phyloP scores from a whole-genome alignment of 441 rosid genomes.

The Brassica balearica region DNA sequence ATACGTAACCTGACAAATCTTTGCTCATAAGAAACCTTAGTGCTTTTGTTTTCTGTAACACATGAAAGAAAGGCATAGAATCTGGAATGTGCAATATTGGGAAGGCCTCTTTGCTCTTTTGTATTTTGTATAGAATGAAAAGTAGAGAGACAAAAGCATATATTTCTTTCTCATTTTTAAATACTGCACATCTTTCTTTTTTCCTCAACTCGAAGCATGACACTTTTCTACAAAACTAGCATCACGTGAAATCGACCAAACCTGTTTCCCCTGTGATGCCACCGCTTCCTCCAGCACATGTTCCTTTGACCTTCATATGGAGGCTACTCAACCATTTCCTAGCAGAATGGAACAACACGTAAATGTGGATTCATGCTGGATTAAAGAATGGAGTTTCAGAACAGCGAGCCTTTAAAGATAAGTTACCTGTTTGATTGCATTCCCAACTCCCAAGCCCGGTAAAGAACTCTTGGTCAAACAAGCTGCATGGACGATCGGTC shows the following conservation, averaged over 20 bases:
- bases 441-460: constrained; percentile 60
- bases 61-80: constrained; percentile 30
- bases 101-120: constrained; percentile 45
- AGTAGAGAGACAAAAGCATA: constrained; percentile 18
- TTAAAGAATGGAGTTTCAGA: constrained; percentile 1
- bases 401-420: not conserved
- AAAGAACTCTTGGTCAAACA: constrained; percentile 64
- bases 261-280: constrained; percentile 50
- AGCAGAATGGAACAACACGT: constrained; percentile 20
- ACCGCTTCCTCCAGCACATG: constrained; percentile 30
- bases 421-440: constrained; percentile 63
- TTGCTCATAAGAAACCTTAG: constrained; percentile 8
- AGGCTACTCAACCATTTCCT: constrained; percentile 62
- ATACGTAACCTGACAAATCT: constrained; percentile 23
- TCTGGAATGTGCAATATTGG: constrained; percentile 33
- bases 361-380: constrained; percentile 18
- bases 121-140: constrained; percentile 48
- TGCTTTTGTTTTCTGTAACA: not conserved
- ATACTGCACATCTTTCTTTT: constrained; percentile 44
- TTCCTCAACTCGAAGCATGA: constrained; percentile 45
- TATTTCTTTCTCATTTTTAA: not conserved
- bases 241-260: constrained; percentile 48
- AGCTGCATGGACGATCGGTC: constrained; percentile 73
- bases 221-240: constrained; percentile 54
- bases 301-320: constrained; percentile 35